Evolutionary conservation across 306 rosid genomes (phyloP), one percentile per base, ranked within the genome.

Genomic region (Quillaja saponaria): DNA sequence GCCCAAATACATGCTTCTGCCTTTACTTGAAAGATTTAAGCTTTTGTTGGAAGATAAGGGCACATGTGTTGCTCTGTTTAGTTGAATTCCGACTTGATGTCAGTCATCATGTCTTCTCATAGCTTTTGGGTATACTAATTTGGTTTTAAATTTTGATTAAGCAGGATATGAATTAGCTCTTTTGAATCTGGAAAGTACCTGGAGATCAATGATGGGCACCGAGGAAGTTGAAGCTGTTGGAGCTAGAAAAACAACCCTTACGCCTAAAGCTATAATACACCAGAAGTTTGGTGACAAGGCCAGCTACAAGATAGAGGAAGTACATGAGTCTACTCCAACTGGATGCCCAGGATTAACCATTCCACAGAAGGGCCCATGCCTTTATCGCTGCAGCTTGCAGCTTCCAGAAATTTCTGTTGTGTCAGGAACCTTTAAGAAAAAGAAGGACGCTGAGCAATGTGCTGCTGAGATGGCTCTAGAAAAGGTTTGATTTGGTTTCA

Each of bases 401-500:
- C 96, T 92, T 69, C 95, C 96, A 10, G 90, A 86, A 50, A 58
- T 84, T 63, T 61, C 80, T 21, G 81, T 92, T 40, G 68, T 69
- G n/a, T 88, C 98, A 13, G 88, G 78, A 49, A 81, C 66, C 49
- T 92, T 81, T 69, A 86, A 61, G 68, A 92, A 77, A 83, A 92
- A 92, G 85, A 88, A 87, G 81, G 96, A 88, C 20, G 96, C 98
- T 20, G 98, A 92, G 77, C 96, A 88, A 72, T 80, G 90, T 62
- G 98, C 98, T 6, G 88, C 98, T 13, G 81, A 86, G 71, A 73
- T 92, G 71, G 98, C 98, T 63, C 46, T 92, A 41, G 80, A 82
- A 73, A 80, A 88, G 96, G 98, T 90, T 64, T 67, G 46, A 55
- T 66, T 51, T 66, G 12, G 46, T 63, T 73, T 25, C 63, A 35